A percentile compares a stretch with the other conserved stretches of the same genome.
Conservation (phyloP, 768 basidiomycete genomes). For the Lactarius sp. region DNA sequence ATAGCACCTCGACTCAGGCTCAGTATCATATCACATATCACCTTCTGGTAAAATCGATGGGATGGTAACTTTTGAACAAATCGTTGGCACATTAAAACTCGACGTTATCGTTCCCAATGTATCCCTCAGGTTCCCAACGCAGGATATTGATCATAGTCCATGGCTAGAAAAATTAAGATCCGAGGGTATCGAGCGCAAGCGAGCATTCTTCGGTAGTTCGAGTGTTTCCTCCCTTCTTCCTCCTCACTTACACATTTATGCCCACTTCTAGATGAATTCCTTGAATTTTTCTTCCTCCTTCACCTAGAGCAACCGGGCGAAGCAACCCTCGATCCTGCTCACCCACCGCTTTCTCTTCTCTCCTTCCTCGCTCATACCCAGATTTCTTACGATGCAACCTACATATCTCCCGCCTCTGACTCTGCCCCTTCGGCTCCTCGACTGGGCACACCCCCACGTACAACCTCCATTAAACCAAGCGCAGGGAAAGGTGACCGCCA, state of each 20-base stretch:
- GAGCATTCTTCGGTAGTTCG: constrained; percentile 69
- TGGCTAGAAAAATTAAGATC: constrained; percentile 51
- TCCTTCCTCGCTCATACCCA: constrained; percentile 65
- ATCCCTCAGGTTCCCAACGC: constrained; percentile 55
- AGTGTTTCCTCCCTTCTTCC: constrained; percentile 13
- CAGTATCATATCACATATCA: too few species aligned
- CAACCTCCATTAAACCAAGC: constrained; percentile 40
- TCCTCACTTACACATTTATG: constrained; percentile 30
- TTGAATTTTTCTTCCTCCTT: constrained; percentile 25
- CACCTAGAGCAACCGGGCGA: constrained; percentile 36
- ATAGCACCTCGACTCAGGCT: not conserved
- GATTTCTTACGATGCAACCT: constrained; percentile 76
- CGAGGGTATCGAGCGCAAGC: constrained; percentile 46
- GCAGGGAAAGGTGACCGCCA: constrained; percentile 7
- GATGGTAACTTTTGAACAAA: constrained; percentile 52
- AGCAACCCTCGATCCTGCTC: constrained; percentile 24
- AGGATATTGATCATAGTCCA: constrained; percentile 38
- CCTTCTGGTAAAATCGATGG: too few species aligned
- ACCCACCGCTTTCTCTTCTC: constrained; percentile 41
- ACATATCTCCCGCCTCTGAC: constrained; percentile 51
- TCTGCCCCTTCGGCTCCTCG: constrained; percentile 34
- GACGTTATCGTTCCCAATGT: constrained; percentile 63
- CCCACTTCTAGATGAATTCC: constrained; percentile 34
- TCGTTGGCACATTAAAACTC: constrained; percentile 56
- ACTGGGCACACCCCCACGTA: constrained; percentile 42